These are phyloP conservation scores for Saccharomycopsis vini DNA, from an alignment of 805 yeast species.

Conservation along the genomic window DNA sequence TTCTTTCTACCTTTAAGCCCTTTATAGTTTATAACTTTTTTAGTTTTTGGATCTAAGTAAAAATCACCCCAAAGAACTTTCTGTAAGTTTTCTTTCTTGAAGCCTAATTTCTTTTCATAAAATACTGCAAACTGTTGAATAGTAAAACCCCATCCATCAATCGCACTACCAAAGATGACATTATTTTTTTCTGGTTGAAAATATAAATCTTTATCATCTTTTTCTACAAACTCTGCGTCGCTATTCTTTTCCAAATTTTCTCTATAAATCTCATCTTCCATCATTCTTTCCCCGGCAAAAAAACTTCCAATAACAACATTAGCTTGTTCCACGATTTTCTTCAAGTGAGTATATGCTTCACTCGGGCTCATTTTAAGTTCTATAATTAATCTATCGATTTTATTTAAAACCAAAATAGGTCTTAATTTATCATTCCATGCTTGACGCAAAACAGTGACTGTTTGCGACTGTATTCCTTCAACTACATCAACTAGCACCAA, in stretches of 20 bases:
- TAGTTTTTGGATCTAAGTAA: constrained; percentile 81
- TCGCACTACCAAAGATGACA: constrained; percentile 83
- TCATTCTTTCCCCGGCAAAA: constrained; percentile 87
- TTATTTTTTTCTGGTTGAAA: constrained; percentile 83
- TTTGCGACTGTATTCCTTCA: constrained; percentile 97
- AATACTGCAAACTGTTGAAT: constrained; percentile 81
- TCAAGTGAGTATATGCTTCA: constrained; percentile 79
- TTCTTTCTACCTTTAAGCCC: constrained; percentile 47
- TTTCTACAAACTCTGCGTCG: constrained; percentile 45
- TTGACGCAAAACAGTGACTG: constrained; percentile 88
- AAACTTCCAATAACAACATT: constrained; percentile 92
- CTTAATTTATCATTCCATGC: constrained; percentile 90
- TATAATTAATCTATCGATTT: constrained; percentile 74
- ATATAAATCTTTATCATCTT: constrained; percentile 72
- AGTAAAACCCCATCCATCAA: constrained; percentile 98
- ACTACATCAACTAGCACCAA: constrained; percentile 92
- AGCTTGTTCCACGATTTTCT: constrained; percentile 80
- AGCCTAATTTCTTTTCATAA: constrained; percentile 76
- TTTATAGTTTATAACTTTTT: constrained; percentile 64
- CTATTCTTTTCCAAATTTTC: constrained; percentile 44
- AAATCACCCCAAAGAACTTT: constrained; percentile 96
- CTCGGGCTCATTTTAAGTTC: constrained; percentile 75
- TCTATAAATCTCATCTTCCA: constrained; percentile 72
- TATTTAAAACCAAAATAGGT: constrained; percentile 83
- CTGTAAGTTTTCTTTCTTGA: constrained; percentile 66